Conservation (phyloP, 2,329 filamentous ascomycete species). For the Curvularia verruculosa region DNA sequence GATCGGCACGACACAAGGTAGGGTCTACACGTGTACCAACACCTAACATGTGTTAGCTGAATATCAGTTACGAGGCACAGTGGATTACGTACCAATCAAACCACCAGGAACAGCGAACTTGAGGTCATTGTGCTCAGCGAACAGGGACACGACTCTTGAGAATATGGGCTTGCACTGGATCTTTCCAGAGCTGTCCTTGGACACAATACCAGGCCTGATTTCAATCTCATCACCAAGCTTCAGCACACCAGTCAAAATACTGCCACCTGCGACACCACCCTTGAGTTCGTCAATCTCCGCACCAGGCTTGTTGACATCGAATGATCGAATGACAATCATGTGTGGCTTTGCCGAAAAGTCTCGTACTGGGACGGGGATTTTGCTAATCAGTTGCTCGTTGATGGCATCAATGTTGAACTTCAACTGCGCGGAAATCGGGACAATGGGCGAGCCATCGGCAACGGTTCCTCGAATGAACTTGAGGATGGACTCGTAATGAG, state of each 20-base stretch:
- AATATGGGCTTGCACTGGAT: constrained; percentile 98
- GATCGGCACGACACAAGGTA: constrained; percentile 97
- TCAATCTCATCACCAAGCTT: constrained; percentile 98
- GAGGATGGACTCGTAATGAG: constrained; percentile 95
- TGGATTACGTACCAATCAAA: constrained; percentile 68
- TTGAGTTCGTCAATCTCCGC: constrained; percentile 98
- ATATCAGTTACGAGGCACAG: neutral
- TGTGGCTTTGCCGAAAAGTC: constrained; percentile 92
- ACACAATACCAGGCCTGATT: constrained; percentile 97
- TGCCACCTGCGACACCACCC: constrained; percentile 97
- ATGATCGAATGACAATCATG: constrained; percentile 99
- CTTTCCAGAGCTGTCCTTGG: constrained; percentile 89
- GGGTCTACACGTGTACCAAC: constrained; percentile 97
- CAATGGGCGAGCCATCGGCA: constrained; percentile 91
- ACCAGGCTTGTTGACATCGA: constrained; percentile 99
- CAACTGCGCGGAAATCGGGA: constrained; percentile 95
- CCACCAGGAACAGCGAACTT: constrained; percentile 98
- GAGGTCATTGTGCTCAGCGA: constrained; percentile 96
- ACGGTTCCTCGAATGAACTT: constrained; percentile 99
- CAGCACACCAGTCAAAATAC: constrained; percentile 93
- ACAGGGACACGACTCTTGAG: constrained; percentile 91
- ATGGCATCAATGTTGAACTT: constrained; percentile 99
- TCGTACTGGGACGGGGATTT: constrained; percentile 87
- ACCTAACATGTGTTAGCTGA: constrained; percentile 55
- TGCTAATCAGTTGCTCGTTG: constrained; percentile 93